Evolutionary conservation across 2,329 filamentous ascomycete species (phyloP).

Genomic region (Coniochaeta sp.): DNA sequence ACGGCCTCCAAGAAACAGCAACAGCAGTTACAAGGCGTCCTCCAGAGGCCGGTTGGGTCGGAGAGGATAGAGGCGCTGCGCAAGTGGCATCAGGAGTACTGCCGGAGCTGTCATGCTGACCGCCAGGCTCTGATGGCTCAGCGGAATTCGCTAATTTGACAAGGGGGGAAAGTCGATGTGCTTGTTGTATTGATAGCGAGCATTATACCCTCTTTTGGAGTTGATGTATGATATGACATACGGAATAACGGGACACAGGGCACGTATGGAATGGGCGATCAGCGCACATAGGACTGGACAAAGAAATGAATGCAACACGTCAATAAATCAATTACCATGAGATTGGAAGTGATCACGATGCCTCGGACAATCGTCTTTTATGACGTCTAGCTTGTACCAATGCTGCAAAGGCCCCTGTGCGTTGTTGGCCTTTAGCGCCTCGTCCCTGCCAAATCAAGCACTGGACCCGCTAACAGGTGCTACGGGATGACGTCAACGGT

Average conservation of each 20-base stretch:
- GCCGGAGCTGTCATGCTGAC: slow-evolving; percentile 48
- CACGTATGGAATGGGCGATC: too few species aligned
- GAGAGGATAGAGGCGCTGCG: slow-evolving; percentile 25
- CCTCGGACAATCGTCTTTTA: not conserved
- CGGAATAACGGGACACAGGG: not conserved
- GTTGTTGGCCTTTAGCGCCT: not conserved
- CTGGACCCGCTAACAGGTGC: not conserved
- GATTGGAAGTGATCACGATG: not conserved
- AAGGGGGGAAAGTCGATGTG: not conserved
- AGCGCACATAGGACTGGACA: too few species aligned
- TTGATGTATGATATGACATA: not conserved
- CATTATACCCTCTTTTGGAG: not conserved
- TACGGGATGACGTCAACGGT: slow-evolving; percentile 4
- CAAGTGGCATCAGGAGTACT: slow-evolving; percentile 47
- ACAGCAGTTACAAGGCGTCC: slow-evolving; percentile 5
- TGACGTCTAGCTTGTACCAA: not conserved
- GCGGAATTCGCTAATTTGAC: slow-evolving; percentile 7
- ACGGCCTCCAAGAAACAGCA: slow-evolving; percentile 2
- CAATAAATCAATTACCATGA: too few species aligned
- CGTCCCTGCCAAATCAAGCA: not conserved
- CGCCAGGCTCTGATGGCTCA: slow-evolving; percentile 17
- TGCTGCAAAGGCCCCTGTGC: not conserved
- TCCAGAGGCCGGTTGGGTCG: slow-evolving; percentile 22
- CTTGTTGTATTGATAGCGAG: not conserved
- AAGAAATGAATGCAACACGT: too few species aligned